These are phyloP conservation scores for Esteya vermicola DNA, from an alignment of 2,329 filamentous ascomycete species.

Conservation along the genomic window DNA sequence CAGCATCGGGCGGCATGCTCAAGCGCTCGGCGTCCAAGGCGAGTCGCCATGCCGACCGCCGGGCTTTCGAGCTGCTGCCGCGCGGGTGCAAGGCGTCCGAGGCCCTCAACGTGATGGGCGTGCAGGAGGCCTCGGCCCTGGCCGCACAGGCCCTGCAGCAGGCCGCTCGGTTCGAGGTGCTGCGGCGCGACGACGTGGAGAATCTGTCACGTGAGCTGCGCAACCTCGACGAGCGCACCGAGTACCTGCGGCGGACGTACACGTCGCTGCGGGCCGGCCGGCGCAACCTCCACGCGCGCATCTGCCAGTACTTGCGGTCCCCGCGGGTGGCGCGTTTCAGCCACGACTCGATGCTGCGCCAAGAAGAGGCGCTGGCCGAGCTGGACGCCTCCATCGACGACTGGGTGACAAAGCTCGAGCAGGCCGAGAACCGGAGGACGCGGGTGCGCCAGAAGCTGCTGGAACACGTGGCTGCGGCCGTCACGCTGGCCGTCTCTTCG, in stretches of 20 bases:
- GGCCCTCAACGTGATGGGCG: constrained; percentile 31
- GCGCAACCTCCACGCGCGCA: constrained; percentile 61
- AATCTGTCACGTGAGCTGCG: constrained; percentile 57
- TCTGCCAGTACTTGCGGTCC: constrained; percentile 63
- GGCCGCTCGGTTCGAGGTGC: constrained; percentile 49
- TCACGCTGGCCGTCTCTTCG: constrained; percentile 33
- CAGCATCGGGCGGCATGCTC: constrained; percentile 17
- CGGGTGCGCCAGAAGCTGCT: constrained; percentile 66
- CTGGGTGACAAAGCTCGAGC: constrained; percentile 67
- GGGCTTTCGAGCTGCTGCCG: constrained; percentile 47
- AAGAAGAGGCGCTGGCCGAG: constrained; percentile 66
- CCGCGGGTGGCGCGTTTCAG: constrained; percentile 58
- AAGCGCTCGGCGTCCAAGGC: constrained; percentile 28
- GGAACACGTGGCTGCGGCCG: constrained; percentile 64
- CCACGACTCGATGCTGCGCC: constrained; percentile 60
- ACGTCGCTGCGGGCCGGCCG: constrained; percentile 61
- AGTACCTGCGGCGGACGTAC: constrained; percentile 66
- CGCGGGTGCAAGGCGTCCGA: constrained; percentile 40
- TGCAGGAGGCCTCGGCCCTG: constrained; percentile 33
- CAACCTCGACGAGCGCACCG: constrained; percentile 61
- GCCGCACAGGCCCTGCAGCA: constrained; percentile 49
- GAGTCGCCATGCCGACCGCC: constrained; percentile 35
- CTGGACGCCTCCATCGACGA: constrained; percentile 68
- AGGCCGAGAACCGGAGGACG: constrained; percentile 62
- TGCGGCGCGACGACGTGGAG: constrained; percentile 47